Evolutionary conservation across 441 rosid species (phyloP), one percentile per base, ranked within the genome.

Genomic region (Bocquillonia castaneifolia): DNA sequence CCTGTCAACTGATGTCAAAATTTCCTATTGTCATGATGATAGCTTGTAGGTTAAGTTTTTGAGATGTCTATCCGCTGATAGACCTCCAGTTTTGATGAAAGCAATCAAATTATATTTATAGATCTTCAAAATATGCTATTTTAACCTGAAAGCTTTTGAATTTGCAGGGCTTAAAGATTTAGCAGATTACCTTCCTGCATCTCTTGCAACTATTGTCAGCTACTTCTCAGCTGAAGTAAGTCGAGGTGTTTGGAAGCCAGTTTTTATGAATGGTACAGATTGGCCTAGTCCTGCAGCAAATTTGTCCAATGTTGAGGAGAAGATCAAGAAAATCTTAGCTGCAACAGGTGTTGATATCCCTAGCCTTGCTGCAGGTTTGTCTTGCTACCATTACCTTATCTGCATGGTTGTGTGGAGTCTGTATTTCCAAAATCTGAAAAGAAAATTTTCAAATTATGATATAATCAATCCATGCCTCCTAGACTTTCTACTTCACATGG

Each of bases 241-340:
- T 47, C 83, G 99, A 59, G 99, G 99, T 67, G 79, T 95, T 67
- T 95, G 99, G 99, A 92, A 86, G 84, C 97, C 93, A 25, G 98
- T 83, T 66, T 81, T 79, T 77, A 95, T 95, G 99, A 95, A 95
- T 73, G 99, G 99, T 71, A 88, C 97, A 64, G 99, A 95, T 83
- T 95, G 99, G 99, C 99, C 98, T 17, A 95, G 98, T 78, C 99
- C 99, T 78, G 90, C 96, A 66, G 93, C 92, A 68, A 92, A 90
- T 85, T 80, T 95, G 70, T 86, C 87, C 42, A 79, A 59, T 10
- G 91, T 95, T 74, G 99, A 90, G 84, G 91, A 88, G 59, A 93
- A 92, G 80, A 88, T 95, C 59, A 90, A 90, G 83, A 92, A 90
- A 82, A 86, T 81, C 39, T 77, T 95, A 76, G 98, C 96, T 50